Conservation (phyloP, 164 flowering plant species). For the Umbellularia californica region DNA sequence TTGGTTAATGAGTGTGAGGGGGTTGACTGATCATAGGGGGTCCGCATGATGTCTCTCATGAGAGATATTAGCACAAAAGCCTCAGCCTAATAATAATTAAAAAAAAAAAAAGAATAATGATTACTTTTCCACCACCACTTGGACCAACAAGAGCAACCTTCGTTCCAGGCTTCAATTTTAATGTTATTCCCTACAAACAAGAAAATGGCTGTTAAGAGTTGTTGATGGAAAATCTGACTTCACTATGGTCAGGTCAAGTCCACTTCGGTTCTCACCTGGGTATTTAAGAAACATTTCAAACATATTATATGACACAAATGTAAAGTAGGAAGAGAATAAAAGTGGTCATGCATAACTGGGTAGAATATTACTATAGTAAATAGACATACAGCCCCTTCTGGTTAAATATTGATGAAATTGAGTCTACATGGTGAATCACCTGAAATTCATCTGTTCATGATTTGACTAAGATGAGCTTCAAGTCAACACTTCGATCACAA, state of each 20-base stretch:
- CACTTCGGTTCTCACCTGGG: not conserved
- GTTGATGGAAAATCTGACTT: not conserved
- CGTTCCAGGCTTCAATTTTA: conserved; percentile 75
- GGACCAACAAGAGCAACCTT: conserved; percentile 99
- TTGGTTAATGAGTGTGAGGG: too few relatives aligned
- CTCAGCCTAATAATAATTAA: too few relatives aligned
- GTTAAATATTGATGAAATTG: too few relatives aligned
- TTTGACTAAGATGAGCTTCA: too few relatives aligned
- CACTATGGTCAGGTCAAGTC: not conserved
- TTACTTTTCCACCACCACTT: conserved; percentile 98
- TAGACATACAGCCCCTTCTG: too few relatives aligned
- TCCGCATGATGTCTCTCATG: too few relatives aligned
- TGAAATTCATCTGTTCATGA: too few relatives aligned
- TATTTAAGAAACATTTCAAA: not conserved
- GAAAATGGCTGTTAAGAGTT: not conserved
- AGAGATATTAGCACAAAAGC: too few relatives aligned
- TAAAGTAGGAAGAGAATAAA: not conserved
- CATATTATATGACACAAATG: not conserved
- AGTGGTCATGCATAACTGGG: not conserved
- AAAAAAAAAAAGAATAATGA: not conserved
- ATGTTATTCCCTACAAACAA: conserved; percentile 61
- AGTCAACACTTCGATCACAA: too few relatives aligned
- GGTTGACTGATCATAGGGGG: too few relatives aligned
- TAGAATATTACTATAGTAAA: not conserved
- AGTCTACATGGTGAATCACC: too few relatives aligned